Evolutionary conservation across 805 yeast species (phyloP).

Genomic region (Kodamaea hsintzibuensis): DNA sequence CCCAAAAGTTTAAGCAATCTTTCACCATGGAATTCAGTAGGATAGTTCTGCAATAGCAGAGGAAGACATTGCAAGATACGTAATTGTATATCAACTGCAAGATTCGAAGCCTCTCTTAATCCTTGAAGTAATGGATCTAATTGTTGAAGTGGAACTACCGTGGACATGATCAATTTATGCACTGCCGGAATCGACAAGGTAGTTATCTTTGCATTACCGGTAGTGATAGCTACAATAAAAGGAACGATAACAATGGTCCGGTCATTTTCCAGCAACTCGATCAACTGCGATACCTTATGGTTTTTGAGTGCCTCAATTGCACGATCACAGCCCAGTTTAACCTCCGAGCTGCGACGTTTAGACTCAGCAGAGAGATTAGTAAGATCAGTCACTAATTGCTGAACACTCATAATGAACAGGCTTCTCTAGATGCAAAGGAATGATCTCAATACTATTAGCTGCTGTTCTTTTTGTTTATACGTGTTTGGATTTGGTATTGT

Average conservation of each 20-base stretch:
- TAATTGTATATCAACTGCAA: slow-evolving; percentile 81
- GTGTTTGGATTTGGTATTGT: neutral
- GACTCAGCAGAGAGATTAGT: slow-evolving; percentile 64
- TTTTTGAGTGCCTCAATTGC: slow-evolving; percentile 20
- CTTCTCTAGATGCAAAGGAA: neutral
- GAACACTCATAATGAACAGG: slow-evolving; percentile 3
- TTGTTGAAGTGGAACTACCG: slow-evolving; percentile 54
- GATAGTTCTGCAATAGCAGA: slow-evolving; percentile 64
- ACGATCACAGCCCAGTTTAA: slow-evolving; percentile 47
- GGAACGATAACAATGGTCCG: slow-evolving; percentile 13
- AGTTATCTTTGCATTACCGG: slow-evolving; percentile 73
- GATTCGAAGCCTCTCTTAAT: slow-evolving; percentile 68
- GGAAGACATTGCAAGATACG: slow-evolving; percentile 85
- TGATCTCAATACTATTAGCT: neutral
- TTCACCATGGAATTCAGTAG: slow-evolving; percentile 52
- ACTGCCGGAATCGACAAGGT: slow-evolving; percentile 72
- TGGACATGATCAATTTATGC: slow-evolving; percentile 56
- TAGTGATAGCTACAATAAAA: slow-evolving; percentile 23
- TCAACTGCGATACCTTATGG: neutral
- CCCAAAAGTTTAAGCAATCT: slow-evolving; percentile 58
- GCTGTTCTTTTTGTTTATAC: slow-evolving; percentile 17
- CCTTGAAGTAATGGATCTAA: slow-evolving; percentile 63
- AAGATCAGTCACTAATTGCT: slow-evolving; percentile 57
- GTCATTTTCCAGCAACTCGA: slow-evolving; percentile 4
- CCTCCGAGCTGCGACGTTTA: slow-evolving; percentile 68